Base-by-base conservation (phyloP, 2,329 filamentous ascomycete species). In the Monilinia fructigena region DNA sequence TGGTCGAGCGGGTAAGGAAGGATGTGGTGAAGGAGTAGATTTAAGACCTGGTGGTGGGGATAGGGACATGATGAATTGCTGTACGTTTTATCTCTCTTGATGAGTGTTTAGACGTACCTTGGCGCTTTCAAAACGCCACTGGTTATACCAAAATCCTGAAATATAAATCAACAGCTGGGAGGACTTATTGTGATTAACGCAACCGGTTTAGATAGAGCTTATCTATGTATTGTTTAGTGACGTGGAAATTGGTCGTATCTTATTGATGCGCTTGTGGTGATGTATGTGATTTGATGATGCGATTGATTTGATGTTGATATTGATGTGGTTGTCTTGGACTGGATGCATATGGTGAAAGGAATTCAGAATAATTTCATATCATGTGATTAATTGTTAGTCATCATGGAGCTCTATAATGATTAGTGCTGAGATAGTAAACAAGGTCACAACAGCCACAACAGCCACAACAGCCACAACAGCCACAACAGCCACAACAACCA, bases 41-140 rank as follows among this genome's bases (percentile, higher is more conserved):
- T 69, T 76, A 78, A 86, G 81, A 86, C 90, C 90, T 92, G 91
- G 89, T 89, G 90, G 89, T 77, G 89, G 89, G 90, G 89, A 85
- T 92, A 92, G 80, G 80, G 90, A 89, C 91, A 94, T 94, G 85
- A 87, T 88, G 85, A 87, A 87, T 74, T 73, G 70, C 72, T 75
- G 73, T 70, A 70, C 74, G 71, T 72, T 69, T 69, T 70, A 67
- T 68, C 69, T 71, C 71, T 72, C 47, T 65, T 65, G 54, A 59
- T 73, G 68, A 73, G 70, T 73, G 70, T 74, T 61, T 73, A 73
- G 71, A 77, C 75, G 75, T 77, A 77, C 75, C 75, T 77, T 76
- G 74, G 74, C 74, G 75, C 69, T 58, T 50, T 58, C n/a, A 48
- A 67, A 55, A 70, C 72, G 71, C 72, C 72, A 73, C 71, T 50